Evolutionary conservation across 768 basidiomycete species (phyloP).

Genomic region (Suillus lakei): DNA sequence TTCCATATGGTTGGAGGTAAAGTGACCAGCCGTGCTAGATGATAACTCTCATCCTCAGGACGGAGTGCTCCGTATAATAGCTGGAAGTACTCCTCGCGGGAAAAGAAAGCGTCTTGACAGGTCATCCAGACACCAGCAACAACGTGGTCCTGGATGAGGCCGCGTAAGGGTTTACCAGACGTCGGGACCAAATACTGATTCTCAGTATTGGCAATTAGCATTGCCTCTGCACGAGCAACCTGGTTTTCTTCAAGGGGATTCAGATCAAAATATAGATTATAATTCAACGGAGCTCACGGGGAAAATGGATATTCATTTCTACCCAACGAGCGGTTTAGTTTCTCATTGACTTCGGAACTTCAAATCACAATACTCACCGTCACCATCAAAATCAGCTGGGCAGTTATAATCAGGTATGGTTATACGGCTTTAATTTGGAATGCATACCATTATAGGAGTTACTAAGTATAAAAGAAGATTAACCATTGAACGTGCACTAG

Average conservation of each 20-base stretch:
- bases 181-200: conserved; percentile 99
- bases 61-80: conserved; percentile 92
- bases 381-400: conserved; percentile 90
- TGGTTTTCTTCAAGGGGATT: conserved; percentile 72
- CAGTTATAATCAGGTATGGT: conserved; percentile 14
- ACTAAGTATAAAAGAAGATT: conserved; percentile 46
- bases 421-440: conserved; percentile 11
- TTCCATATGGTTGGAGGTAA: conserved; percentile 93
- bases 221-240: conserved; percentile 92
- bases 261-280: conserved; percentile 7
- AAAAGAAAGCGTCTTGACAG: conserved; percentile 91
- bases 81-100: conserved; percentile 95
- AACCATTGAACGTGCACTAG: conserved; percentile 11
- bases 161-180: conserved; percentile 96
- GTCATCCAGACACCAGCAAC: conserved; percentile 99
- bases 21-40: conserved; percentile 67
- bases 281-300: conserved; percentile 62
- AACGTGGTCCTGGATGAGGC: conserved; percentile 98
- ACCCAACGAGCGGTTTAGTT: conserved; percentile 16
- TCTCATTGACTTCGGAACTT: background rate
- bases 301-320: conserved; percentile 99
- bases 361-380: conserved; percentile 54
- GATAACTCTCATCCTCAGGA: conserved; percentile 77
- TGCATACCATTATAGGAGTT: conserved; percentile 94
- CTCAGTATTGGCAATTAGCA: conserved; percentile 95